Percentiles rank a stretch among this genome's conserved stretches.
Evolutionary conservation across 306 rosid genomes (phyloP).

Genomic region (Delonix regia): DNA sequence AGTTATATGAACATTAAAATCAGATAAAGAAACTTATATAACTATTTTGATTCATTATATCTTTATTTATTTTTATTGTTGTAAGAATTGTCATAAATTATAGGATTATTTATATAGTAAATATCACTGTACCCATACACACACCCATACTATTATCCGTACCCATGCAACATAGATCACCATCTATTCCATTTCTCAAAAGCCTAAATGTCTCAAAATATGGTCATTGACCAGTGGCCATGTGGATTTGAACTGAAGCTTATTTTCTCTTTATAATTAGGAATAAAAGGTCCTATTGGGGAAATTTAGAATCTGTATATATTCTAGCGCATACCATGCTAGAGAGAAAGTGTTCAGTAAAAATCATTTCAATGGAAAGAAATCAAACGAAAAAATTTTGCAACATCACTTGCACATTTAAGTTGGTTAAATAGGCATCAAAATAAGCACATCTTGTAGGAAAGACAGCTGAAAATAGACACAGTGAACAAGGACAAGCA

Average conservation of each 20-base stretch:
- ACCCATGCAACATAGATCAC: background rate
- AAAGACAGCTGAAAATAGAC: background rate
- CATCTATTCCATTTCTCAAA: background rate
- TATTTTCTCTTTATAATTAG: background rate
- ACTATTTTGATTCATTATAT: background rate
- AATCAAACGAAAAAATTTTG: background rate
- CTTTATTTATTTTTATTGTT: background rate
- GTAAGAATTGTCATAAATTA: background rate
- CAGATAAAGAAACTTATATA: background rate
- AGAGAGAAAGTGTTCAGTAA: background rate
- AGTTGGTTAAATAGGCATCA: conserved; percentile 11
- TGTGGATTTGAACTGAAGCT: background rate
- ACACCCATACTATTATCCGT: too few species aligned
- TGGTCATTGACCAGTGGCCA: background rate
- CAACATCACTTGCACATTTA: background rate
- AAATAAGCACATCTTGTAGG: background rate
- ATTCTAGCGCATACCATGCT: background rate
- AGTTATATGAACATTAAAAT: background rate
- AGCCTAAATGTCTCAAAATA: background rate
- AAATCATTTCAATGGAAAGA: background rate
- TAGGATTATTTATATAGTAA: too few species aligned
- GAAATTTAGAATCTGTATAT: background rate
- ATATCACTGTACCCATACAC: too few species aligned
- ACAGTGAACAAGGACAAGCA: background rate
- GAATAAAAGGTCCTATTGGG: background rate